phyloP scores from a whole-genome alignment of 192 early-diverging fungal genomes.

The Coemansia sp. region DNA sequence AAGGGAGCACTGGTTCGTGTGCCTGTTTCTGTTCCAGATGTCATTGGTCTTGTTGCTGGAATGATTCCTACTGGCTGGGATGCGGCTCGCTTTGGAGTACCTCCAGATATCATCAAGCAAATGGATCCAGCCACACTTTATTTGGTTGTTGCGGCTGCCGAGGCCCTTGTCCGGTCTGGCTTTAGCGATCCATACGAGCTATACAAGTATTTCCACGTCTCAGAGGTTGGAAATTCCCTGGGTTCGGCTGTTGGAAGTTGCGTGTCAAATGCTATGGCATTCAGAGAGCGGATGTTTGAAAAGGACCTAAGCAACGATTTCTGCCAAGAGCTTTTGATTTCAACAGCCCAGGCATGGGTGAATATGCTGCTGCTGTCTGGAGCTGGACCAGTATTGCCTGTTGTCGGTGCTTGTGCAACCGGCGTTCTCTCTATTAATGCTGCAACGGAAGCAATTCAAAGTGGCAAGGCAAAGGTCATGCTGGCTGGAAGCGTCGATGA shows the following conservation, averaged over 20 bases:
- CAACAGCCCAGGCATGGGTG: conserved; percentile 95
- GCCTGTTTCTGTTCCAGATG: conserved; percentile 86
- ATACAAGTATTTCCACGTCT: conserved; percentile 94
- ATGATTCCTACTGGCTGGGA: conserved; percentile 95
- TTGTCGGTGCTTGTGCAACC: conserved; percentile 90
- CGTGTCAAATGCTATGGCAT: conserved; percentile 68
- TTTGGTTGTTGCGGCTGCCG: conserved; percentile 86
- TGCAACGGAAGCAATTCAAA: conserved; percentile 83
- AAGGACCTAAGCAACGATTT: conserved; percentile 80
- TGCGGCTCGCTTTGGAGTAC: conserved; percentile 86
- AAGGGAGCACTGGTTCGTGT: conserved; percentile 89
- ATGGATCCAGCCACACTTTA: conserved; percentile 89
- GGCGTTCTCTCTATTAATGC: conserved; percentile 89
- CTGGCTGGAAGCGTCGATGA: conserved; percentile 92
- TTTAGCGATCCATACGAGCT: conserved; percentile 97
- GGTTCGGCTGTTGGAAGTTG: conserved; percentile 91
- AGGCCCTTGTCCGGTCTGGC: conserved; percentile 86
- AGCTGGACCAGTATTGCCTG: conserved; percentile 81
- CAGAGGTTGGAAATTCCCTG: conserved; percentile 87
- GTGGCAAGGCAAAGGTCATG: conserved; percentile 89
- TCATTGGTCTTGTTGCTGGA: conserved; percentile 81
- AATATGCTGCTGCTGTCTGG: conserved; percentile 92
- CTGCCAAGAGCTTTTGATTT: conserved; percentile 92
- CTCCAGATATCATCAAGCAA: conserved; percentile 86
- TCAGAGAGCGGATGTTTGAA: conserved; percentile 73